Percentiles rank a stretch among this genome's conserved stretches.
phyloP scores from a whole-genome alignment of 768 basidiomycete genomes.

The Boletus reticulatus region DNA sequence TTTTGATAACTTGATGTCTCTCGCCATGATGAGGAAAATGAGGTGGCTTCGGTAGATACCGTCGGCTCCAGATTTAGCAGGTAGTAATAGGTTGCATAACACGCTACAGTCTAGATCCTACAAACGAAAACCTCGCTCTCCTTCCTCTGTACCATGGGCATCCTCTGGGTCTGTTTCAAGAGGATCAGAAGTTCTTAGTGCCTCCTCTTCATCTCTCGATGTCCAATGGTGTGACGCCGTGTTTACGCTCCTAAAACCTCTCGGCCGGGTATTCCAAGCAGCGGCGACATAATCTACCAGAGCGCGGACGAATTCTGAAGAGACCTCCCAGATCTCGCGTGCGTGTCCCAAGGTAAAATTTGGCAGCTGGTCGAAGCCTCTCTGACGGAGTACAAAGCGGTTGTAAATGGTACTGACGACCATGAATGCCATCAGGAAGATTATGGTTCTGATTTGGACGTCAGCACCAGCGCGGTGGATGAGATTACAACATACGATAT shows the following conservation, averaged over 20 bases:
- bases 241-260: constrained; percentile 15
- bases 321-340: constrained; percentile 22
- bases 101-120: constrained; percentile 9
- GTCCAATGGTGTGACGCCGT: constrained; percentile 31
- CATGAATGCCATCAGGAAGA: constrained; percentile 62
- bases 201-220: constrained; percentile 32
- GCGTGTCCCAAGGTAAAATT: constrained; percentile 42
- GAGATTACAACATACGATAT: constrained; percentile 49
- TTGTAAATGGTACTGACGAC: constrained; percentile 74
- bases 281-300: constrained; percentile 9
- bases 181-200: constrained; percentile 21
- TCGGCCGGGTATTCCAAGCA: constrained; percentile 17
- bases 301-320: constrained; percentile 16
- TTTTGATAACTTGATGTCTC: constrained; percentile 13
- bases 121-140: not conserved
- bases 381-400: constrained; percentile 67
- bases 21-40: constrained; percentile 22
- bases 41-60: constrained; percentile 7
- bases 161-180: constrained; percentile 16
- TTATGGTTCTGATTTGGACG: constrained; percentile 42
- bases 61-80: constrained; percentile 20
- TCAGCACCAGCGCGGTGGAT: not conserved
- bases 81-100: constrained; percentile 10
- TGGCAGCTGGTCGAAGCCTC: constrained; percentile 73
- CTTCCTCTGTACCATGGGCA: not conserved